Evolutionary conservation across 1,139 yeast species (phyloP), one percentile per base, ranked within the genome.

Genomic region (Yamadazyma friedrichii): DNA sequence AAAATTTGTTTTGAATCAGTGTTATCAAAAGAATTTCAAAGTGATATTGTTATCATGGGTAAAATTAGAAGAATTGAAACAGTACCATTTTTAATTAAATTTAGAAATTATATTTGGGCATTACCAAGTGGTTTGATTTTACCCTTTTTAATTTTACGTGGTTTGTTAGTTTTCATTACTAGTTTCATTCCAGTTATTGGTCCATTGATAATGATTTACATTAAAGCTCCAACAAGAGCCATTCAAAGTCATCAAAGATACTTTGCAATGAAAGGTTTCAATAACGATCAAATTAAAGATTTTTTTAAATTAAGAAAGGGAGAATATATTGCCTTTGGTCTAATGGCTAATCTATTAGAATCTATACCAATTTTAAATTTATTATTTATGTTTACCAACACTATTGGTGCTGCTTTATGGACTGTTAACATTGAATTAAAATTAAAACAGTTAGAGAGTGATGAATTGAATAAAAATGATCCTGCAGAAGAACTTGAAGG

Each of bases 361-460:
- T 61, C 74, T 43, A 64, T 83, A 10, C 94, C 94, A 1, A 48
- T 83, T 15, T 41, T 82, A 0, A 83, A 83, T 26, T 61, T 82
- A 13, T 64, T 82, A 35, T 83, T 85, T 54, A 67, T 76, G 50
- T 84, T 82, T 54, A 82, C 93, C 9, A 80, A 83, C 55, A 76
- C 78, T 5, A 66, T 79, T 3, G 93, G 88, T 2, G 88, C 87
- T 3, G 89, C 91, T 0, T 61, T 85, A 31, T 85, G 93, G 93
- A 88, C 74, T 0, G 67, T 66, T 10, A 58, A 61, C 27, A 56
- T 61, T 24, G 70, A 65, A 42, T 45, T n/a, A 2, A 24, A 38
- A 8, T 51, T 39, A 42, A 46, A 25, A 22, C 13, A 9, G 12
- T 9, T 12, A 16, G 10, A 22, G 24, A 22, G 8, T 12, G 9